A percentile compares a stretch with the other conserved stretches of the same genome.
Evolutionary conservation across 331 rosid genomes (phyloP).

Genomic region (Quercus lobata): DNA sequence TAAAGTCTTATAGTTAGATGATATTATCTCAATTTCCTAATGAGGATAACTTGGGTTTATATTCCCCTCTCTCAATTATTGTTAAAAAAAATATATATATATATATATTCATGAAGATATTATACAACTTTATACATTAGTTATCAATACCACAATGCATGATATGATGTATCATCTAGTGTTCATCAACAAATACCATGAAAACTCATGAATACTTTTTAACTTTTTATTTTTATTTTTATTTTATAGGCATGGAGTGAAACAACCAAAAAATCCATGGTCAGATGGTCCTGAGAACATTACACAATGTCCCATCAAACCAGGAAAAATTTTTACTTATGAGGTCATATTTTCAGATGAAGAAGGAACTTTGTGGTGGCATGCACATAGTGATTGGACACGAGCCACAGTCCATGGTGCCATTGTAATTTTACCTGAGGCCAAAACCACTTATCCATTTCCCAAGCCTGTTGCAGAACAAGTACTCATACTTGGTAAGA

Average conservation of each 20-base stretch:
- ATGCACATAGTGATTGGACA: conserved; percentile 46
- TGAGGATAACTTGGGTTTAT: no score
- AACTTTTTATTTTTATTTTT: neutral
- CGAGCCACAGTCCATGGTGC: conserved; percentile 47
- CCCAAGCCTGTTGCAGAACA: conserved; percentile 13
- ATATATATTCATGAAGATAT: no score
- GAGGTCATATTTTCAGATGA: conserved; percentile 34
- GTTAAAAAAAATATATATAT: no score
- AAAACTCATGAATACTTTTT: no score
- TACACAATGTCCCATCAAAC: conserved; percentile 40
- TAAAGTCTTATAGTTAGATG: no score
- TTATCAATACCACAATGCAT: no score
- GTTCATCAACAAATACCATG: no score
- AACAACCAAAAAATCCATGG: conserved; percentile 46
- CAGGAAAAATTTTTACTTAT: conserved; percentile 26
- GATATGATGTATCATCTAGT: no score
- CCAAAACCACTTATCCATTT: conserved; percentile 15
- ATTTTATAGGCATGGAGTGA: conserved; percentile 34
- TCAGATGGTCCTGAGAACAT: conserved; percentile 45
- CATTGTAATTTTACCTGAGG: conserved; percentile 13
- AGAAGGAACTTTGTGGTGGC: conserved; percentile 57
- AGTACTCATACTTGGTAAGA: conserved; percentile 20
- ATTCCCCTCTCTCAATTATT: no score
- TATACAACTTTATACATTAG: no score
- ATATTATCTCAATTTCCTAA: no score